Base-by-base conservation (phyloP, 2,329 filamentous ascomycete genomes). In the Aspergillus phoenicis region DNA sequence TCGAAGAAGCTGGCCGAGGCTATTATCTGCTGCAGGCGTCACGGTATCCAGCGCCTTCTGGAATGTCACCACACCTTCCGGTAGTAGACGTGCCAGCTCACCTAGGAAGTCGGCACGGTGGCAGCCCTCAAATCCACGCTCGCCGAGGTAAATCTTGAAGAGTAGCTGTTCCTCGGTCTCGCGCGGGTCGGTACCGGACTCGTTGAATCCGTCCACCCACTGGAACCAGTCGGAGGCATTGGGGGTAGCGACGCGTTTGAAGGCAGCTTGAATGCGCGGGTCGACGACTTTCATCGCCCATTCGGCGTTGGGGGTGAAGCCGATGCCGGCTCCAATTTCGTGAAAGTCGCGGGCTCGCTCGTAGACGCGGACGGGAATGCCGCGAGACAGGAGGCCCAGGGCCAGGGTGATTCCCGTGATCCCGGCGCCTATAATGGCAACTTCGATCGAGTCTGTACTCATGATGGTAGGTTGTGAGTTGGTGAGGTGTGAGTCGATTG, bases 31-130 rank as follows among this genome's bases (percentile, higher is more conserved):
- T 28, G 28, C 28, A 8, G 28, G 28, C 33, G 70, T 68, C 33
- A 74, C 62, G 24, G 67, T 64, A 5, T 73, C 69, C 4, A 80
- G 57, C 30, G 69, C 66, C 64, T 80, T 78, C 1, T 70, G 66
- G 63, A 78, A 77, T 45, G 70, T 45, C 4, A 73, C 69, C 13
- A 73, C 67, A 10, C 73, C 70, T 1, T 66, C 59, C 1, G 78
- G 79, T 13, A 83, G 64, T 5, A 77, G 57, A 22, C 76, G 73
- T 0, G 80, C 70, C 53, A 82, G 57, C 54, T 76, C 73, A 57
- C 77, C 75, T 39, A 81, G 66, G 58, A 79, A 79, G 38, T 76
- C 68, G 10, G 77, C 77, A 8, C 80, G 71, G 48, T 73, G 72
- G 33, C 65, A 58, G 36, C 62, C 63, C 39, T 57, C 60, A 15